Base-by-base conservation (phyloP, 208 protist species). In the Tritrichomonas foetus region DNA sequence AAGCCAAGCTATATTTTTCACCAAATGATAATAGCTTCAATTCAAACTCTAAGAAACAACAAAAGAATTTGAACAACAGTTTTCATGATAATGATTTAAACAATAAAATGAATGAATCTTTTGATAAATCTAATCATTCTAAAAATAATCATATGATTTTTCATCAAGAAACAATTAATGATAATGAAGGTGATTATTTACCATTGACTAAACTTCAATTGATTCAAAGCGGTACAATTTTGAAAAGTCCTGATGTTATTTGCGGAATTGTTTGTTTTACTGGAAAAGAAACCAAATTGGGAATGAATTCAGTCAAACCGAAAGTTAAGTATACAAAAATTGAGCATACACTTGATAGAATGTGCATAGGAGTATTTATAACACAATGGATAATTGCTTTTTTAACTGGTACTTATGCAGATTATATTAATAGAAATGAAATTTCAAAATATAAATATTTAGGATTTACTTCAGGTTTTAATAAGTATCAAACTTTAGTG, bases 181-280 rank as follows among this genome's bases (percentile, higher is more conserved):
- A 49, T n/a, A 8, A 8, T 47, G 41, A 49, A 53, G 9, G 3
- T 53, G 44, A 53, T 30, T 8, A 13, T 25, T 75, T 33, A 5
- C 96, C 22, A 75, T 55, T 33, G 53, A 96, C 20, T 95, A 61
- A 66, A 0, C 30, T 94, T 66, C 95, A 95, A 14, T 27, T 80
- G 3, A 94, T 94, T 47, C 94, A 94, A 39, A 2, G 3, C 1
- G 74, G 74, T 53, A 44, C 39, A 47, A 39, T 84, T 44, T 8
- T 84, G 0, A 97, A 97, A 93, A 98, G 98, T 93, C 97, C 96
- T 9, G 95, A 97, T 36, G 69, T 75, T 33, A 95, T 95, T 5
- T 96, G 98, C 30, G 97, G 97, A 84, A 94, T 98, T 0, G 97
- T 96, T 1, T 97, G 98, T 11, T 99, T 98, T 94, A 98, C 98